Evolutionary conservation across 2,329 filamentous ascomycete species (phyloP), one percentile per base, ranked within the genome.

Genomic region (Lachnellula willkommii): DNA sequence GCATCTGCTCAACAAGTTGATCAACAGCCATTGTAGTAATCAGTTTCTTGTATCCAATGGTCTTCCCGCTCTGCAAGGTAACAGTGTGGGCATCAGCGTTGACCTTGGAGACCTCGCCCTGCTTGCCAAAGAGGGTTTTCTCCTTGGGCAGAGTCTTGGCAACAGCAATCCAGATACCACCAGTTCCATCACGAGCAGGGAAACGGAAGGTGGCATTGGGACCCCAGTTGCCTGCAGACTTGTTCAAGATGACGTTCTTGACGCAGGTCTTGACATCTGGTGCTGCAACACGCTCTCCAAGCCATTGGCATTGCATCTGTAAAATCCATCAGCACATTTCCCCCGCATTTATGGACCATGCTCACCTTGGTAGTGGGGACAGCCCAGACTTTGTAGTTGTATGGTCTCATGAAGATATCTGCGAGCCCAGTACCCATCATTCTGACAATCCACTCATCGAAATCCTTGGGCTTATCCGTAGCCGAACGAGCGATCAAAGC

Each of bases 351-450:
- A 51, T 2, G 8, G n/a, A 32, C 20, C 0, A 17, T 28, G 40
- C 61, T 37, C 81, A 95, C 90, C 85, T 95, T 95, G 66, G 88
- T 96, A 55, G 93, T 96, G 57, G 94, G 94, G 68, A 97, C 93
- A 61, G 94, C 94, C 94, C 94, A 99, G 72, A 99, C 94, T 80
- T 99, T 99, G 86, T 87, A 99, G 84, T 99, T 99, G 83, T 99
- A 99, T 53, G 94, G 94, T 68, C 94, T 83, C 94, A 99, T 99
- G 83, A 99, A 99, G 67, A 93, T 81, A 73, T 99, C 85, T 65
- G 92, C 93, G 69, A 99, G 82, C 67, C 93, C 93, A 67, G 83
- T 78, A 68, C 94, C 94, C 77, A 88, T 92, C 79, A 88, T 95
- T 69, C 94, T 86, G 68, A 97, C 73, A 70, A 97, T 97, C 92